These are phyloP conservation scores for Globisporangium echinulatum DNA, from an alignment of 352 stramenopile genomes.

Conservation along the genomic window DNA sequence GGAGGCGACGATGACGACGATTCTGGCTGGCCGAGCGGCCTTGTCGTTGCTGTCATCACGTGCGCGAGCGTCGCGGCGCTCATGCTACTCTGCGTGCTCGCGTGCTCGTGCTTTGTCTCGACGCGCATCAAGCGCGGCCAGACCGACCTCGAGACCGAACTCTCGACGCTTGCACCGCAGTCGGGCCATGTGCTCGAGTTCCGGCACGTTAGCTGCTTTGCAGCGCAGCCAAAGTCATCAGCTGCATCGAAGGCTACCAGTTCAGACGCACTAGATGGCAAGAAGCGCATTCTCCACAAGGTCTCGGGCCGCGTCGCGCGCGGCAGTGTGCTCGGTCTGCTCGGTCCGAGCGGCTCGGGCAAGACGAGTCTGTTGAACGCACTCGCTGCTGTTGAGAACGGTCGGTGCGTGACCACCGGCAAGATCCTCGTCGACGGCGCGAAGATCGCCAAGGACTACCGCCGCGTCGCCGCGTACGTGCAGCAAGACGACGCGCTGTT, in stretches of 20 bases:
- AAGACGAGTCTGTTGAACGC: slow-evolving; percentile 84
- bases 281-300: slow-evolving; percentile 50
- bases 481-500: slow-evolving; percentile 85
- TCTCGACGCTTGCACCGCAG: slow-evolving; percentile 36
- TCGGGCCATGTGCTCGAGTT: slow-evolving; percentile 51
- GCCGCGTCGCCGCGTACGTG: slow-evolving; percentile 78
- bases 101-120: slow-evolving; percentile 32
- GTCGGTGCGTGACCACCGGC: slow-evolving; percentile 38
- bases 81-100: slow-evolving; percentile 27
- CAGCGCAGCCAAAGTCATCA: neutral
- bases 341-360: slow-evolving; percentile 73
- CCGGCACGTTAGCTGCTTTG: slow-evolving; percentile 44
- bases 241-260: neutral
- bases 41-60: slow-evolving; percentile 32
- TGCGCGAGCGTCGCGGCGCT: slow-evolving; percentile 18
- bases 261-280: slow-evolving; percentile 1
- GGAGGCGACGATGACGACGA: slow-evolving; percentile 12
- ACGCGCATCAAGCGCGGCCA: slow-evolving; percentile 19
- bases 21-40: slow-evolving; percentile 14
- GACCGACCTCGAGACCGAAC: slow-evolving; percentile 29
- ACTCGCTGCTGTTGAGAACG: slow-evolving; percentile 66
- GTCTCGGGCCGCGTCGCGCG: slow-evolving; percentile 46
- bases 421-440: slow-evolving; percentile 58
- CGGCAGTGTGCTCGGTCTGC: slow-evolving; percentile 58
- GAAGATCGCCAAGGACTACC: slow-evolving; percentile 50